Evolutionary conservation across 2,329 filamentous ascomycete species (phyloP), one percentile per base, ranked within the genome.

Genomic region (Coleophoma crateriformis): DNA sequence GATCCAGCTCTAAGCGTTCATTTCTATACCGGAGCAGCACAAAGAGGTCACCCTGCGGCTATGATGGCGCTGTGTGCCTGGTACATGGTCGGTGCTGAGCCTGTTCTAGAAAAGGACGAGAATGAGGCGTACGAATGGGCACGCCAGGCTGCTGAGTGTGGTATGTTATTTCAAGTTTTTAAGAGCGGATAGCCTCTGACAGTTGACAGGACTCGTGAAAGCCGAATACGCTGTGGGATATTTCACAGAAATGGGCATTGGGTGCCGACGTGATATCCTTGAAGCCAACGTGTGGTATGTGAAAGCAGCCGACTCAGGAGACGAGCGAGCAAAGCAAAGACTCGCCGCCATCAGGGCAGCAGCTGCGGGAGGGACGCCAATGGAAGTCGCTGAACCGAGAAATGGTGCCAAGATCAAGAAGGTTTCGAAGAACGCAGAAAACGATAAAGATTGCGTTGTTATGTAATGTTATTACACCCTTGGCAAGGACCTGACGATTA

Each of bases 51-150:
- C 62, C 77, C 90, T 0, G 79, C 84, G 44, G 92, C 90, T 44
- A 97, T 97, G 90, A 96, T 99, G 91, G 92, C 92, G 4, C 76
- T 99, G 8, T 99, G 94, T 69, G 94, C 94, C 11, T 99, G 94
- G 94, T 99, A 97, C 68, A 87, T 97, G 78, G 87, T 97, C 38
- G 94, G 94, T 11, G 94, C 94, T 2, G 87, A 91, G 58, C 90
- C 91, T 0, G 83, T 97, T 13, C 72, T 99, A 19, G 91, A 96
- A 53, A 96, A 94, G 69, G 92, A 99, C 61, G 92, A 97, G 67
- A 86, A 87, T 58, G 94, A 99, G 68, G 94, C 94, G 10, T 97
- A 95, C 63, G 91, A 96, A 67, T 99, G 94, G 94, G 91, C 94
- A 14, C 84, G 83, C 61, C 84, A 85, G 62, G 89, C 94, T 48